Conservation (phyloP, 192 early-diverging fungal species). For the Lobosporangium transversale region DNA sequence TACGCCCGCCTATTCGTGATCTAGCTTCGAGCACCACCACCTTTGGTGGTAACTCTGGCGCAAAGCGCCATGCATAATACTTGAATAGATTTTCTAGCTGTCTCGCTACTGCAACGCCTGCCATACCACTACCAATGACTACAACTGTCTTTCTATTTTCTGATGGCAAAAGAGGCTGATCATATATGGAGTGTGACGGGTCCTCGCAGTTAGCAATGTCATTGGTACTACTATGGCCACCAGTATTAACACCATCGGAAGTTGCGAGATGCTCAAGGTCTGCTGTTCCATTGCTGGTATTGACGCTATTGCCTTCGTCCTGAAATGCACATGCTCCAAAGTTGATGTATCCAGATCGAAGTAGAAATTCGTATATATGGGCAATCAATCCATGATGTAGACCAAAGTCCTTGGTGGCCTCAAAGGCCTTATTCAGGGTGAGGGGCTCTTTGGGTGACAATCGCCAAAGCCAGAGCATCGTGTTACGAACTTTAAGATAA, state of each 20-base stretch:
- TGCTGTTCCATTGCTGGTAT: too few species aligned
- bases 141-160: constrained; percentile 30
- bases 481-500: constrained; percentile 42
- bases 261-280: neutral
- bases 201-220: too few species aligned
- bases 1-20: constrained; percentile 57
- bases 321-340: constrained; percentile 54
- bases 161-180: neutral
- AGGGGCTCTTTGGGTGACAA: constrained; percentile 33
- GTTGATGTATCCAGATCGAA: constrained; percentile 61
- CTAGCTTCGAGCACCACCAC: constrained; percentile 58
- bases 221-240: neutral
- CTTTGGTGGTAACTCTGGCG: constrained; percentile 34
- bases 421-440: constrained; percentile 19
- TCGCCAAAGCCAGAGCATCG: constrained; percentile 44
- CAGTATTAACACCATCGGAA: neutral
- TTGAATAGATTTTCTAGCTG: constrained; percentile 59
- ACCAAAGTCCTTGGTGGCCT: constrained; percentile 34
- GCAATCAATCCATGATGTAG: constrained; percentile 34
- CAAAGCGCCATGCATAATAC: constrained; percentile 40
- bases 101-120: constrained; percentile 55
- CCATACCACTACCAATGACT: constrained; percentile 55
- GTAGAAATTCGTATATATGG: constrained; percentile 55
- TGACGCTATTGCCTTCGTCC: neutral
- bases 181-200: too few species aligned